These are phyloP conservation scores for Psophocarpus tetragonolobus DNA, from an alignment of 306 rosid species.

Conservation along the genomic window DNA sequence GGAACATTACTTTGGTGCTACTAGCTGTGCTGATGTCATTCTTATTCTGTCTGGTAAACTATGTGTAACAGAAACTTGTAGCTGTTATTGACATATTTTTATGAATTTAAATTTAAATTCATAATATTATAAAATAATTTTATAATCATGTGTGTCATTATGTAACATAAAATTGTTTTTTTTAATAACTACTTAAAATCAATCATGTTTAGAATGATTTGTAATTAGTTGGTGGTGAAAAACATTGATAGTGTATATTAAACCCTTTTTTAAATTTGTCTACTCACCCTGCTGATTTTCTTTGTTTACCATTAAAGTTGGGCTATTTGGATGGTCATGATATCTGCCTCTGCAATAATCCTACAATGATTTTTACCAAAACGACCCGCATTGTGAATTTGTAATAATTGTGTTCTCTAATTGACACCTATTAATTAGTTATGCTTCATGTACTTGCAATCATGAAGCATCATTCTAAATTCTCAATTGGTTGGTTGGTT, in stretches of 20 bases:
- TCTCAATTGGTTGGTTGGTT: background rate
- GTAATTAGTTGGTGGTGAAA: background rate
- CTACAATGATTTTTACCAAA: background rate
- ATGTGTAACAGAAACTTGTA: background rate
- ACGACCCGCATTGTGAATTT: background rate
- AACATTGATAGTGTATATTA: background rate
- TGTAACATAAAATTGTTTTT: too few relatives aligned
- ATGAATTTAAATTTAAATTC: background rate
- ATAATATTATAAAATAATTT: background rate
- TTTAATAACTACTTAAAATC: background rate
- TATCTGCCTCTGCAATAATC: background rate
- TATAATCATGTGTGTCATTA: too few relatives aligned
- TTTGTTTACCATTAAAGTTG: background rate
- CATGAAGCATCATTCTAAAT: background rate
- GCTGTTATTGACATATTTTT: background rate
- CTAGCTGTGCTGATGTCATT: background rate
- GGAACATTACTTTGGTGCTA: background rate
- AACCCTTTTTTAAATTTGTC: background rate
- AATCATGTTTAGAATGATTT: background rate
- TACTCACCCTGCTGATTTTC: background rate
- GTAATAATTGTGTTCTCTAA: too few relatives aligned
- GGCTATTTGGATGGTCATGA: background rate
- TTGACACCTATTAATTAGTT: background rate
- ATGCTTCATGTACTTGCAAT: background rate
- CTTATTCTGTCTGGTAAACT: background rate